These are phyloP conservation scores for Phlebiopsis flavidoalba DNA, from an alignment of 768 basidiomycete species.

Conservation along the genomic window DNA sequence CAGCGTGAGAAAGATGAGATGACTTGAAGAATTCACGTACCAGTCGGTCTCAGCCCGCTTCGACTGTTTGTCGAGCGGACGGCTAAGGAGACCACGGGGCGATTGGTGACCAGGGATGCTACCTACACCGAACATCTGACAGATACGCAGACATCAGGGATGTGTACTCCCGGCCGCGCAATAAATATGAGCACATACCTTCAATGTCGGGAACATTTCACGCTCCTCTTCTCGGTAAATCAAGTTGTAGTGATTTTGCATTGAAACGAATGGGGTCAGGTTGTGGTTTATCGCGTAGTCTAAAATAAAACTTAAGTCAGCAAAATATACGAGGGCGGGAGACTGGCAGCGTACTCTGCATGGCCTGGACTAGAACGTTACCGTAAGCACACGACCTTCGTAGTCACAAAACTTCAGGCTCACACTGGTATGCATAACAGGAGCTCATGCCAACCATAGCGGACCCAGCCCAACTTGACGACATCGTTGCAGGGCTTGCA, in stretches of 20 bases:
- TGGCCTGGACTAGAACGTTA: conserved; percentile 23
- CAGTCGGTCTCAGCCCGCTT: background rate
- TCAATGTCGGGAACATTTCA: conserved; percentile 35
- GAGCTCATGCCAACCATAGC: conserved; percentile 38
- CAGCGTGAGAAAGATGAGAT: no score
- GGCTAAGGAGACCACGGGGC: conserved; percentile 22
- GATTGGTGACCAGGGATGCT: conserved; percentile 37
- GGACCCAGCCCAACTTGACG: conserved; percentile 38
- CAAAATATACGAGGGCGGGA: no score
- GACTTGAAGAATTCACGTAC: background rate
- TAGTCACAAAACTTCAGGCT: background rate
- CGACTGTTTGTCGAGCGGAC: background rate
- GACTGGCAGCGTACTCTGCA: conserved; percentile 24
- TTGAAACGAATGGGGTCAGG: conserved; percentile 38
- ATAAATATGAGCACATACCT: conserved; percentile 11
- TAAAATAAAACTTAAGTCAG: background rate
- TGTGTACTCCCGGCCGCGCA: background rate
- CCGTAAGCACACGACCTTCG: background rate
- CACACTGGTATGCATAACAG: conserved; percentile 33
- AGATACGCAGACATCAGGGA: background rate
- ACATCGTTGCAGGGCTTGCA: conserved; percentile 44
- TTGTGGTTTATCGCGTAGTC: conserved; percentile 23
- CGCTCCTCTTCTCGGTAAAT: conserved; percentile 43
- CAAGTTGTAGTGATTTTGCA: conserved; percentile 42
- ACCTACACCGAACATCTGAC: conserved; percentile 30